phyloP scores from a whole-genome alignment of 83 land plant species.

The Isoetes engelmannii region DNA sequence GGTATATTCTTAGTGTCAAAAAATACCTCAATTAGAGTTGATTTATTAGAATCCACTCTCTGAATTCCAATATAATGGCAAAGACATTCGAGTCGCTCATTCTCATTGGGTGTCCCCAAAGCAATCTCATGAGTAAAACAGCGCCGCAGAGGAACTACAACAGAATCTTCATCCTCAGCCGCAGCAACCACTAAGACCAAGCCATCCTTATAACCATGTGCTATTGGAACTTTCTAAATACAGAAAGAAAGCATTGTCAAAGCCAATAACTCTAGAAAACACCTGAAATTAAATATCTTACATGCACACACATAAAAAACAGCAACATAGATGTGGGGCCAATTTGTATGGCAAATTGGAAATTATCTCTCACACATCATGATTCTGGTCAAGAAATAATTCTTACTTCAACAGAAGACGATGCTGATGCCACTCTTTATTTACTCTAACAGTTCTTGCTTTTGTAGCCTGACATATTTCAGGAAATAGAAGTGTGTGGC shows the following conservation, averaged over 20 bases:
- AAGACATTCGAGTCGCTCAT: conserved; percentile 54
- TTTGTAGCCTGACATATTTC: too few species aligned
- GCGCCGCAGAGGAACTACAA: conserved; percentile 59
- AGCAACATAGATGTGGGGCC: not conserved
- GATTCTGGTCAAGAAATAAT: too few species aligned
- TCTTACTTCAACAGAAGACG: too few species aligned
- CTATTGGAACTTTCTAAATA: not conserved
- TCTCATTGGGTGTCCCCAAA: conserved; percentile 61
- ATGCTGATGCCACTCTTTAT: too few species aligned
- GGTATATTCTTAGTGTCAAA: too few species aligned
- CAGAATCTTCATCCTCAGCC: conserved; percentile 57
- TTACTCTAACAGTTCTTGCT: too few species aligned
- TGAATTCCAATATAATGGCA: conserved; percentile 40
- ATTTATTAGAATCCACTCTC: too few species aligned
- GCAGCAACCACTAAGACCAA: conserved; percentile 63
- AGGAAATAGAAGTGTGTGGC: too few species aligned
- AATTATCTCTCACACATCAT: too few species aligned
- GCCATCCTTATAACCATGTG: conserved; percentile 23
- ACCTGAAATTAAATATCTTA: not conserved
- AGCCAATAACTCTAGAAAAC: not conserved
- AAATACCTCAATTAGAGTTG: too few species aligned
- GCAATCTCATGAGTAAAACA: conserved; percentile 87
- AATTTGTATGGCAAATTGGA: too few species aligned
- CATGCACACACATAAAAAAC: not conserved
- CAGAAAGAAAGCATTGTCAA: too few species aligned